phyloP scores from a whole-genome alignment of 2,329 filamentous ascomycete species.

The Clarireedia sp. region DNA sequence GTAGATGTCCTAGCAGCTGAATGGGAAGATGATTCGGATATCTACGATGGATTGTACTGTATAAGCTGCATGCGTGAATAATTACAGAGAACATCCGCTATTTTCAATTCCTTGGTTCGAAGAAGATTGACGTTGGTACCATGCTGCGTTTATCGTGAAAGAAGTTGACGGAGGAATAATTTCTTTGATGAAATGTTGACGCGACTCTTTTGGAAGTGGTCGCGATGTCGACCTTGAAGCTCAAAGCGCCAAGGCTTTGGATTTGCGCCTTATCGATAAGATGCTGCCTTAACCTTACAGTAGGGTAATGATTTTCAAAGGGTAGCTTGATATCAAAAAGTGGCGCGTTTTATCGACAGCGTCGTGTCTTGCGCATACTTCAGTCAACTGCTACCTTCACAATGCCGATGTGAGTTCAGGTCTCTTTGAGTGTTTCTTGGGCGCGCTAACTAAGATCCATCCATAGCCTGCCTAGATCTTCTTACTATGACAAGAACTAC shows the following conservation, averaged over 20 bases:
- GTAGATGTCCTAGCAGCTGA: slow-evolving; percentile 9
- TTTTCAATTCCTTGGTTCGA: neutral
- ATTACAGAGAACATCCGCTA: slow-evolving; percentile 6
- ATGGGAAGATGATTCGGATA: slow-evolving; percentile 11
- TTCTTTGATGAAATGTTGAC: slow-evolving; percentile 7
- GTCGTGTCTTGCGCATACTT: too few relatives aligned
- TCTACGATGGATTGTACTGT: slow-evolving; percentile 19
- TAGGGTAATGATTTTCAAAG: neutral
- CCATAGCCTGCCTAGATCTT: slow-evolving; percentile 54
- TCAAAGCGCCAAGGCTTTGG: neutral
- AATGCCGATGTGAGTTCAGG: slow-evolving; percentile 6
- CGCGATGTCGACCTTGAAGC: neutral
- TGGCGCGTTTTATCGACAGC: slow-evolving; percentile 3
- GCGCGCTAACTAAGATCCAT: neutral
- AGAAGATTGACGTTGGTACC: neutral
- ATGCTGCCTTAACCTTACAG: neutral
- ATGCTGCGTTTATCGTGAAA: slow-evolving; percentile 3
- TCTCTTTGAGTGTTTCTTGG: neutral
- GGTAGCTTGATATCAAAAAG: neutral
- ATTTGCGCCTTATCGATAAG: slow-evolving; percentile 8
- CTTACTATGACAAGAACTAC: slow-evolving; percentile 87
- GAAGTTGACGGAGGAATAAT: neutral
- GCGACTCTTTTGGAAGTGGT: neutral
- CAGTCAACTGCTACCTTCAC: neutral
- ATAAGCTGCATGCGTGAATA: slow-evolving; percentile 17